phyloP scores from a whole-genome alignment of 352 stramenopile species.

The Phytophthora megakarya region DNA sequence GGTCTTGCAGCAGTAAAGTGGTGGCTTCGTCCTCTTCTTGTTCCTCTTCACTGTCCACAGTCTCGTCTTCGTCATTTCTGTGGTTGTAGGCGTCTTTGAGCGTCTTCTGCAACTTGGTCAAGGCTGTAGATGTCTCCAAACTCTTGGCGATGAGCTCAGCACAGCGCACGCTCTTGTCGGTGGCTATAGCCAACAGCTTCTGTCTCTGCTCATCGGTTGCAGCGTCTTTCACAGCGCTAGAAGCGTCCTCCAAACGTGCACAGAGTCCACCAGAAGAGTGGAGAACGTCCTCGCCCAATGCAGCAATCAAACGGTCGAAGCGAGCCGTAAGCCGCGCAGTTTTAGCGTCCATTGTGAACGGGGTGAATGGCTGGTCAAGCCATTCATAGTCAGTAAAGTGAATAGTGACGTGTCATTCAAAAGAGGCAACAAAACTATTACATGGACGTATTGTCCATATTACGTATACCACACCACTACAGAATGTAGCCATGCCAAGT shows the following conservation, averaged over 20 bases:
- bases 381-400: neutral
- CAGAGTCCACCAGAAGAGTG: constrained; percentile 30
- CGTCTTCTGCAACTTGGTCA: constrained; percentile 57
- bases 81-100: constrained; percentile 36
- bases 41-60: constrained; percentile 45
- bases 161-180: constrained; percentile 68
- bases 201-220: constrained; percentile 36
- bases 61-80: constrained; percentile 41
- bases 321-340: constrained; percentile 30
- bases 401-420: neutral
- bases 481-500: constrained; percentile 2
- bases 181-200: constrained; percentile 45
- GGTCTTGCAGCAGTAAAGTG: constrained; percentile 64
- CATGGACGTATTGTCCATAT: no score
- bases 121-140: constrained; percentile 49
- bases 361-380: constrained; percentile 24
- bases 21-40: constrained; percentile 41
- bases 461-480: no score
- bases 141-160: constrained; percentile 80
- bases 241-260: constrained; percentile 46
- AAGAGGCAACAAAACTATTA: neutral
- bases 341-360: constrained; percentile 15
- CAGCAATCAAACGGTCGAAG: constrained; percentile 68
- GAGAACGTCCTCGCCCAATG: constrained; percentile 67
- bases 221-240: constrained; percentile 28